Evolutionary conservation across 495 filamentous ascomycete species (phyloP).

Genomic region (Bacidia gigantensis): DNA sequence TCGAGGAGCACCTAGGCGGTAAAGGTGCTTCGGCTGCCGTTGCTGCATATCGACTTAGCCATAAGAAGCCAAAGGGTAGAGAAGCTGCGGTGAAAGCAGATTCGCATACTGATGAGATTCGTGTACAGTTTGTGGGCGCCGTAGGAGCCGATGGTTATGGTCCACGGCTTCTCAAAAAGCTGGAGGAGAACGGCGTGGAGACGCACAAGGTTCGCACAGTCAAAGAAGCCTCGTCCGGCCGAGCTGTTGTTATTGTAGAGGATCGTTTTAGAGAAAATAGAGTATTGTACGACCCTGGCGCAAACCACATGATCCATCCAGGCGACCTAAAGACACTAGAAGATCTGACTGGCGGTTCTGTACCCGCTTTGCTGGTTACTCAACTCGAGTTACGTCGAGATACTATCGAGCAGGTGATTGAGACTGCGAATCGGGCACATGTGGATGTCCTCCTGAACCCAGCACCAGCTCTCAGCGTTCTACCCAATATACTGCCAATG

Average conservation of each 20-base stretch:
- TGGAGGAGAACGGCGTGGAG: constrained; percentile 51
- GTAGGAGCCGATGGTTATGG: constrained; percentile 39
- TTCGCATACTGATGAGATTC: constrained; percentile 22
- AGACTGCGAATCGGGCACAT: constrained; percentile 17
- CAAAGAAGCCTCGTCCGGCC: neutral
- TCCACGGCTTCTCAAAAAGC: constrained; percentile 1
- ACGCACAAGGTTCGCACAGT: constrained; percentile 8
- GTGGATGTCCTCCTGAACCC: constrained; percentile 61
- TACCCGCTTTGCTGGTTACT: constrained; percentile 56
- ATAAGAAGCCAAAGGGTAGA: constrained; percentile 17
- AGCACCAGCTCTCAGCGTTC: constrained; percentile 41
- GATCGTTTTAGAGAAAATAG: constrained; percentile 63
- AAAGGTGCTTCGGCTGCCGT: constrained; percentile 93
- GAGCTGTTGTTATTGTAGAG: constrained; percentile 56
- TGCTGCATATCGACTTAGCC: constrained; percentile 50
- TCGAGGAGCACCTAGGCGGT: constrained; percentile 66
- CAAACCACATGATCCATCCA: constrained; percentile 45
- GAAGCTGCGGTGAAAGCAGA: neutral
- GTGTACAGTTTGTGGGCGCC: constrained; percentile 68
- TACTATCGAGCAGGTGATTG: constrained; percentile 33
- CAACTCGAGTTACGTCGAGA: constrained; percentile 75
- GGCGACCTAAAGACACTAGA: constrained; percentile 17
- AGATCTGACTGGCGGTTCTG: constrained; percentile 20
- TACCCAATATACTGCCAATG: constrained; percentile 43
- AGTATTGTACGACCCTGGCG: constrained; percentile 65